Base-by-base conservation (phyloP, 116 monocot species). In the Trichopus zeylanicus region DNA sequence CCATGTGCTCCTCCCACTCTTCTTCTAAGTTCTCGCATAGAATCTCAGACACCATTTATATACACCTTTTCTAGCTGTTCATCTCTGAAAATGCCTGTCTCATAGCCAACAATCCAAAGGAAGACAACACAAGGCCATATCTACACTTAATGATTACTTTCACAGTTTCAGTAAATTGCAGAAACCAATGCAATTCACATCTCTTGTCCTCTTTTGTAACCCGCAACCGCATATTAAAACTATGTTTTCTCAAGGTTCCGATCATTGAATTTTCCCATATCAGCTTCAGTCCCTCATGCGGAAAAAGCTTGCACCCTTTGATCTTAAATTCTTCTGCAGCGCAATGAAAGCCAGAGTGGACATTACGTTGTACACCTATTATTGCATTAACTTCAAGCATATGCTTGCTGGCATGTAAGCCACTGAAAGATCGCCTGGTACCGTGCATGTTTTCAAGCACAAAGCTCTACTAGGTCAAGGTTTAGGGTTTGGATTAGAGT, bases 291-390 rank as follows among this genome's bases (percentile, higher is more conserved):
- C n/a, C n/a, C n/a, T n/a, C n/a, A n/a, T n/a, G n/a, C n/a, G n/a
- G n/a, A n/a, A n/a, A n/a, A n/a, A n/a, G n/a, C 46, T 56, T 16
- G 55, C 9, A 10, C 32, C 9, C 39, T 38, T 65, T 54, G 38
- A 37, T 54, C 65, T 65, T 65, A 26, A 64, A 55, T 55, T 65
- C 54, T 19, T 28, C 62, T 62, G 49, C 38, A 25, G 49, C 31
- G n/a, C 49, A 31, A 38, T 46, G 21, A 31, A n/a, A 46, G 2
- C 51, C 49, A 48, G 26, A 20, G 20, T 55, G 37, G 37, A 53
- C 18, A n/a, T 54, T 55, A 7, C 49, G 8, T 54, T 5, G 26
- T 26, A 27, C 53, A 53, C 8, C 11, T 31, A 56, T 18, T 7
- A 53, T 8, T 20, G 19, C 19, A 26, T 57, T 29, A 29, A 57